These are phyloP conservation scores for Colletotrichum sp. DNA, from an alignment of 2,329 filamentous ascomycete species.

Conservation along the genomic window DNA sequence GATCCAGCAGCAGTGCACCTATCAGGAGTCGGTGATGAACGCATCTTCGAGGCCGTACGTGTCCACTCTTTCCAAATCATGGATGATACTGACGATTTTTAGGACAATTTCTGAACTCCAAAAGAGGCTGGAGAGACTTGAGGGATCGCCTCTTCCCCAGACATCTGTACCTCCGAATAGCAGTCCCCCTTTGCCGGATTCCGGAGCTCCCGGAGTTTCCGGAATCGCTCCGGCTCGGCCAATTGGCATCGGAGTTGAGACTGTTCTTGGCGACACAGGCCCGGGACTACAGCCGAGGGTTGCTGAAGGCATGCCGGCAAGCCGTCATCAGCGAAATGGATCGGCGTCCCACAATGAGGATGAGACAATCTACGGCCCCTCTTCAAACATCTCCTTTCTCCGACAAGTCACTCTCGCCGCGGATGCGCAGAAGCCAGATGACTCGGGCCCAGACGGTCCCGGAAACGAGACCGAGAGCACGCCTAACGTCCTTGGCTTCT, in stretches of 20 bases:
- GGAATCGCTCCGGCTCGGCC: not conserved
- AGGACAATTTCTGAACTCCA: not conserved
- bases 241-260: not conserved
- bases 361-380: not conserved
- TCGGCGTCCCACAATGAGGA: not conserved
- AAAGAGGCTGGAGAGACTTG: not conserved
- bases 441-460: not conserved
- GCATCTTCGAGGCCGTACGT: not conserved
- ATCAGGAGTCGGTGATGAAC: not conserved
- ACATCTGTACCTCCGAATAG: rapidly evolving
- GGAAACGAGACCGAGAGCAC: not conserved
- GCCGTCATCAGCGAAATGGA: not conserved
- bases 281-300: rapidly evolving
- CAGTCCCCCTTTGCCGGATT: not conserved
- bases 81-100: not conserved
- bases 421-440: not conserved
- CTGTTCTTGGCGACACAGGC: not conserved
- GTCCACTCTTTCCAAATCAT: rapidly evolving
- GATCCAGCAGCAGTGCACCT: not conserved
- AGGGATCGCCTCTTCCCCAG: not conserved
- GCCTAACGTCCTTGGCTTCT: not conserved
- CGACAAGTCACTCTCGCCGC: not conserved
- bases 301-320: not conserved
- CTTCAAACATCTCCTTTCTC: not conserved
- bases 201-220: not conserved